Conservation (phyloP, 2,329 filamentous ascomycete genomes). For the Calonectria ilicicola region DNA sequence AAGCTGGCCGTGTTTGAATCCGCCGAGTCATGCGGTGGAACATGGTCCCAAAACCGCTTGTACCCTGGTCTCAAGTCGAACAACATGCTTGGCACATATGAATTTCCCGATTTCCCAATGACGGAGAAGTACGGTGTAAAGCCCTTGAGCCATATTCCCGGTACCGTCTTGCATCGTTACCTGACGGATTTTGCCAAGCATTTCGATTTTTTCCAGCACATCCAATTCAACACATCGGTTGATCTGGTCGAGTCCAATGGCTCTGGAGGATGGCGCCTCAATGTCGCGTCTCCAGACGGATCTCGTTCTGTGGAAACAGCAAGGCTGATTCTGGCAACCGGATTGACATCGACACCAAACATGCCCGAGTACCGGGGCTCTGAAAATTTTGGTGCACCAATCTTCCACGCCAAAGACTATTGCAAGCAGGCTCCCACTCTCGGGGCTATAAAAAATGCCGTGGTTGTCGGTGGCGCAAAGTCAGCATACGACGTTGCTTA, state of each 20-base stretch:
- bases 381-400: slow-evolving; percentile 49
- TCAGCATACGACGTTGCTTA: slow-evolving; percentile 70
- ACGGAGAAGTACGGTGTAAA: slow-evolving; percentile 55
- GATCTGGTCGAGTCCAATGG: slow-evolving; percentile 51
- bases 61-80: slow-evolving; percentile 73
- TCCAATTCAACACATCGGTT: slow-evolving; percentile 64
- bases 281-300: slow-evolving; percentile 9
- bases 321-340: slow-evolving; percentile 64
- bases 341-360: slow-evolving; percentile 58
- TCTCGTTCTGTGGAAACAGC: slow-evolving; percentile 38
- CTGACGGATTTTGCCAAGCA: slow-evolving; percentile 52
- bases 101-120: slow-evolving; percentile 75
- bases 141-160: slow-evolving; percentile 50
- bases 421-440: slow-evolving; percentile 47
- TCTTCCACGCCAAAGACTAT: slow-evolving; percentile 61
- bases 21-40: slow-evolving; percentile 65
- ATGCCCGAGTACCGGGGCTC: slow-evolving; percentile 53
- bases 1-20: slow-evolving; percentile 64
- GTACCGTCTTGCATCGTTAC: slow-evolving; percentile 50
- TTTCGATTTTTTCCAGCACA: slow-evolving; percentile 61
- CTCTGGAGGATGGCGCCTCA: slow-evolving; percentile 34
- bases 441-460: slow-evolving; percentile 48
- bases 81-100: slow-evolving; percentile 72
- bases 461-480: slow-evolving; percentile 68
- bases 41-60: slow-evolving; percentile 69